A percentile compares a stretch with the other conserved stretches of the same genome.
Conservation (phyloP, 768 basidiomycete species). For the Crassisporium funariophilum region DNA sequence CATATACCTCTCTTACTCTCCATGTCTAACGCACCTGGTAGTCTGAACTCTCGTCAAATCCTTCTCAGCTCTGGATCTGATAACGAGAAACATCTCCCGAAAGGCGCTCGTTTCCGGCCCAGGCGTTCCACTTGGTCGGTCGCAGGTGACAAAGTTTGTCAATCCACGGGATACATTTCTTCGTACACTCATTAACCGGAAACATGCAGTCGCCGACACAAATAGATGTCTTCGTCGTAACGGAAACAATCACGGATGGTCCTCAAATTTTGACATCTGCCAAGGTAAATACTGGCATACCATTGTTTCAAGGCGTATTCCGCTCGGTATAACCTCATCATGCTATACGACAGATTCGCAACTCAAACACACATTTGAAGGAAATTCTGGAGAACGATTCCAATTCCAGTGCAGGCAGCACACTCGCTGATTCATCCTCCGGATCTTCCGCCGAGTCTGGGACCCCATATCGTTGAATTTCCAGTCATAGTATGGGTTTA, state of each 20-base stretch:
- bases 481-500: no score
- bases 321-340: neutral
- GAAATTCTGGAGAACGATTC: constrained; percentile 10
- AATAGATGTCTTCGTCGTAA: constrained; percentile 32
- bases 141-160: constrained; percentile 1
- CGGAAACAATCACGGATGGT: constrained; percentile 32
- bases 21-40: constrained; percentile 6
- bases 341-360: constrained; percentile 5
- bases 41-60: constrained; percentile 35
- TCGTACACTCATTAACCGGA: no score
- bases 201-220: constrained; percentile 24
- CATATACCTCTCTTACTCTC: neutral
- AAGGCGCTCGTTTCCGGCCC: constrained; percentile 4
- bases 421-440: neutral
- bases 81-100: constrained; percentile 13
- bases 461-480: no score
- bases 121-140: constrained; percentile 1
- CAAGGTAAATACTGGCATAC: constrained; percentile 4
- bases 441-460: no score
- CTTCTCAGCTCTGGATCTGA: constrained; percentile 18
- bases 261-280: constrained; percentile 15
- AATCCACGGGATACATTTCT: neutral
- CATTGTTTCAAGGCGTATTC: neutral
- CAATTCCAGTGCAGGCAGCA: neutral
- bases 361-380: constrained; percentile 11